Percentiles rank a stretch among this genome's conserved stretches.
Conservation (phyloP, 179 eudicot species). For the Amaranthus tricolor region DNA sequence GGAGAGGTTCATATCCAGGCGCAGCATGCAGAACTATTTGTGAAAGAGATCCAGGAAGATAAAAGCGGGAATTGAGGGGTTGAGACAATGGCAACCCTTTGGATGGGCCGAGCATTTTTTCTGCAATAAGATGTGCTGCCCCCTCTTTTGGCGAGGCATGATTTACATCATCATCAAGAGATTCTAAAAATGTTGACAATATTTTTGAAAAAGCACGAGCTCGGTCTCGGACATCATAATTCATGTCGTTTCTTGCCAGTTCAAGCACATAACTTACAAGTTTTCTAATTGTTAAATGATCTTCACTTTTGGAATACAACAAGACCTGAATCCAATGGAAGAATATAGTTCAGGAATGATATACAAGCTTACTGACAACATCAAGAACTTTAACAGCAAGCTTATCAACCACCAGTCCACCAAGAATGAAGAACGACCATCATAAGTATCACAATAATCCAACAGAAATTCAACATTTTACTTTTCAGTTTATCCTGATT, state of each 20-base stretch:
- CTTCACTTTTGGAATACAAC: conserved; percentile 55
- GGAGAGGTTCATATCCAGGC: conserved; percentile 97
- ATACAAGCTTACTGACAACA: conserved; percentile 1
- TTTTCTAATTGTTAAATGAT: conserved; percentile 34
- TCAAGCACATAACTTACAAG: conserved; percentile 61
- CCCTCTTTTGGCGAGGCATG: conserved; percentile 31
- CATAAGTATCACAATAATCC: background rate
- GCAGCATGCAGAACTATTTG: conserved; percentile 98
- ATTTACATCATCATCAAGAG: conserved; percentile 35
- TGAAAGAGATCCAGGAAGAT: conserved; percentile 98
- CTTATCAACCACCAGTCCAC: background rate
- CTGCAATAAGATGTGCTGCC: conserved; percentile 42
- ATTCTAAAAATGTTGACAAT: conserved; percentile 36
- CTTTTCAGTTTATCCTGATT: too few species aligned
- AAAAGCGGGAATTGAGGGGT: conserved; percentile 57
- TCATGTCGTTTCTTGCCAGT: conserved; percentile 77
- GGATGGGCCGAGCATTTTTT: conserved; percentile 43
- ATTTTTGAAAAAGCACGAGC: conserved; percentile 70
- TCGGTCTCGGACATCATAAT: conserved; percentile 92
- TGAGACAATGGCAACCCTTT: conserved; percentile 37
- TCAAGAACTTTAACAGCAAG: conserved; percentile 6
- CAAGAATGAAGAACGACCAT: background rate
- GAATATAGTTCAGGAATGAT: conserved; percentile 8
- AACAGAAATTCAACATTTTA: too few species aligned
- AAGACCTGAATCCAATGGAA: conserved; percentile 46